Base-by-base conservation (phyloP, 2,329 filamentous ascomycete genomes). In the Tolypocladium pustulatum region DNA sequence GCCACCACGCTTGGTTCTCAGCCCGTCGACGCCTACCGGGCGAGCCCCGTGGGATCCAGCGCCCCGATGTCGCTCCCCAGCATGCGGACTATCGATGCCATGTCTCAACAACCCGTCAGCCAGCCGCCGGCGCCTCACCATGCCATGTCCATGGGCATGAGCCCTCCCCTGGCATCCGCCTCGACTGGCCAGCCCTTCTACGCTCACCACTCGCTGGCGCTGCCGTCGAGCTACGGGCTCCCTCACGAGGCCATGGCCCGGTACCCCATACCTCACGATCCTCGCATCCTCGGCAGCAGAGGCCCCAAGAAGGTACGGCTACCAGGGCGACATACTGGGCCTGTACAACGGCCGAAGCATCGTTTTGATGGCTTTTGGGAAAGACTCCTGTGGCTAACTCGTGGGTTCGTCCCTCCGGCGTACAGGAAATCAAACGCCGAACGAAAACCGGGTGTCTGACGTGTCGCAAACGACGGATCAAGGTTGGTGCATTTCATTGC, bases 371-470 rank as follows among this genome's bases (percentile, higher is more conserved):
- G 7, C 27, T n/a, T 17, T 10, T 20, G 20, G 2, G 27, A 27
- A 34, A 13, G 32, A 46, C 8, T 10, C 15, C 17, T 17, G 17
- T 8, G 25, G 40, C 55, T 56, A 49, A 56, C 41, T 4, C 20
- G 41, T 32, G 7, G 30, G 6, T 32, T 34, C 17, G 8, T 56
- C 25, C 38, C 10, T 36, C 27, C 22, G 38, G 30, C 20, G 20
- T 15, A 32, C 68, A 85, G 82, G 82, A 85, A 69, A 85, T 85
- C 66, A 85, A 84, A 69, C 78, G 82, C 61, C 78, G 82, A 65
- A 85, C 82, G 54, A 85, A 85, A 69, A 85, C 82, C 1, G 82
- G 82, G n/a, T 85, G 82, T 64, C 70, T 85, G 68, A 85, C 82
- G 52, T 85, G 82, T 70, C 80, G 82, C 59, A 84, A 83, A 67